These are phyloP conservation scores for Gracilariopsis chorda DNA, from an alignment of 23 red algal species.

Conservation along the genomic window DNA sequence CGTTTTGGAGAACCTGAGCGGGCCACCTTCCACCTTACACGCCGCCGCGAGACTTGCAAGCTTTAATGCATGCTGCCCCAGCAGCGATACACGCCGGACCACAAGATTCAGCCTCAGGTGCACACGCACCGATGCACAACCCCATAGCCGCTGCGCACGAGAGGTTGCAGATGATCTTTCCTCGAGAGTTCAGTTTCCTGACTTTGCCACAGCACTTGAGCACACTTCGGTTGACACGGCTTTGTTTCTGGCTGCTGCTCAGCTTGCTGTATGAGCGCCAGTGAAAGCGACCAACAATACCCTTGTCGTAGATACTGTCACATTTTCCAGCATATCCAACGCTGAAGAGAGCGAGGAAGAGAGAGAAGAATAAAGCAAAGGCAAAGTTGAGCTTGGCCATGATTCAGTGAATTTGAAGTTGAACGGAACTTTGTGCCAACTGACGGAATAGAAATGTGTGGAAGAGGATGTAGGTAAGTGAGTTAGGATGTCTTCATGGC, in stretches of 20 bases:
- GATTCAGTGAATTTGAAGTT: no score
- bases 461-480: no score
- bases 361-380: neutral
- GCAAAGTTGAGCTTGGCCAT: no score
- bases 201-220: constrained; percentile 3
- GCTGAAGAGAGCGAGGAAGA: neutral
- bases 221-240: neutral
- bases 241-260: neutral
- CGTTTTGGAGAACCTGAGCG: no score
- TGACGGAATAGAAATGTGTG: no score
- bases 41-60: neutral
- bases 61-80: neutral
- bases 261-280: neutral
- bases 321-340: neutral
- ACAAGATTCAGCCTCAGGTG: neutral
- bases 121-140: neutral
- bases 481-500: no score
- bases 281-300: neutral
- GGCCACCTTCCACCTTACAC: neutral
- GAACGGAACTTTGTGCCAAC: no score
- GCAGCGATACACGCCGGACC: neutral
- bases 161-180: neutral
- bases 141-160: neutral
- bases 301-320: neutral
- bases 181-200: neutral